Evolutionary conservation across 108 stramenopile genomes (phyloP).

Genomic region (Hondaea fermentalgiana): DNA sequence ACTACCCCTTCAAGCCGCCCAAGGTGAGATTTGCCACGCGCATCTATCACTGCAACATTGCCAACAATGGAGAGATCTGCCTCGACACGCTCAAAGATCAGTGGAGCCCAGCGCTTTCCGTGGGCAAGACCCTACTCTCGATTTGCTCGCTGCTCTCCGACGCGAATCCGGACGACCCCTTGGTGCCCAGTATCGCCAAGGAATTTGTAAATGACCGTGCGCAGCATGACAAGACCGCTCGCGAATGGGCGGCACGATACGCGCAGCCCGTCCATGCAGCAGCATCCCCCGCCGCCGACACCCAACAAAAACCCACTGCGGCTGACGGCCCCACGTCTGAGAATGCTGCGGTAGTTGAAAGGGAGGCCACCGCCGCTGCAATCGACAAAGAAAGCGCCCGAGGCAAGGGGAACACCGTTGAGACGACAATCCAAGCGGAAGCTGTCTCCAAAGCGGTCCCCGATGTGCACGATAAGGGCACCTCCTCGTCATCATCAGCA

Average conservation of each 20-base stretch:
- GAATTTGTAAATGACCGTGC: conserved; percentile 41
- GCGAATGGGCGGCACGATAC: conserved; percentile 44
- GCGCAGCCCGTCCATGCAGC: not conserved
- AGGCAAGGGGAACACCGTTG: too few relatives aligned
- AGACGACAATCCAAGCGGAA: too few relatives aligned
- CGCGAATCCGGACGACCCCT: conserved; percentile 89
- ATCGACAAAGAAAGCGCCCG: too few relatives aligned
- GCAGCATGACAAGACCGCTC: conserved; percentile 46
- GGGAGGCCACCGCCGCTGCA: too few relatives aligned
- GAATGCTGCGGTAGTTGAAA: too few relatives aligned
- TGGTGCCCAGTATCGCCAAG: conserved; percentile 55
- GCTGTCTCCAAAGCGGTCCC: too few relatives aligned
- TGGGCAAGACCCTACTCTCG: conserved; percentile 91
- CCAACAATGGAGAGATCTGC: conserved; percentile 94
- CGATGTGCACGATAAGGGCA: too few relatives aligned
- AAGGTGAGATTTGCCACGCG: conserved; percentile 90
- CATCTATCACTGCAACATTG: conserved; percentile 98
- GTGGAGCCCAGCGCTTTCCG: conserved; percentile 97
- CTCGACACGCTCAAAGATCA: conserved; percentile 98
- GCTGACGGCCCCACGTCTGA: too few relatives aligned
- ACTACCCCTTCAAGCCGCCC: conserved; percentile 89
- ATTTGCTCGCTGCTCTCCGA: conserved; percentile 95
- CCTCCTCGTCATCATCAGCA: too few relatives aligned
- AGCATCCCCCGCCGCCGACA: not conserved
- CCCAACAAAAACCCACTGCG: too few relatives aligned